phyloP scores from a whole-genome alignment of 169 alveolate species.

The Amoebophrya sp. region DNA sequence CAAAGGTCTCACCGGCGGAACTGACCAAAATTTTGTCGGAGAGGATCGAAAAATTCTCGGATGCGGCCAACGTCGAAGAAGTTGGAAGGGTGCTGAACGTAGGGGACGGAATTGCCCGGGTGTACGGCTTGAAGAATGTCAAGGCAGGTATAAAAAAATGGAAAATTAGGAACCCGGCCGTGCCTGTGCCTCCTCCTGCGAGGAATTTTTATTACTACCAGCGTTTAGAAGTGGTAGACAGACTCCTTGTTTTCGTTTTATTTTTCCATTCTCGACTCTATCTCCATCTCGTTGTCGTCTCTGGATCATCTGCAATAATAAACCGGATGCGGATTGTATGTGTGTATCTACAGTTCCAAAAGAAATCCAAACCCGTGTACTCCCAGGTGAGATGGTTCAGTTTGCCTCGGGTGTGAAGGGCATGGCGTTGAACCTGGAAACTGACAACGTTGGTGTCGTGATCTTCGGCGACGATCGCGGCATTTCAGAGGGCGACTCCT shows the following conservation, averaged over 20 bases:
- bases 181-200: neutral
- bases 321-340: neutral
- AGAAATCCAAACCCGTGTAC: neutral
- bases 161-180: neutral
- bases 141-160: constrained; percentile 74
- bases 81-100: constrained; percentile 93
- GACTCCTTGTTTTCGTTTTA: neutral
- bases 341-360: neutral
- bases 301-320: neutral
- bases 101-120: constrained; percentile 97
- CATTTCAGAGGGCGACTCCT: constrained; percentile 87
- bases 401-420: constrained; percentile 78
- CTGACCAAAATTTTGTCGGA: constrained; percentile 46
- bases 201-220: neutral
- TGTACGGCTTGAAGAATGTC: constrained; percentile 87
- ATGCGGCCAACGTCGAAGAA: constrained; percentile 37
- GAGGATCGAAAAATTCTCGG: constrained; percentile 42
- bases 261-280: neutral
- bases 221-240: neutral
- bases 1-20: constrained; percentile 46
- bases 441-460: constrained; percentile 95
- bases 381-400: constrained; percentile 89
- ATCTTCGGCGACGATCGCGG: constrained; percentile 93
- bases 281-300: neutral
- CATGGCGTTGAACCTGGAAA: constrained; percentile 94